phyloP scores from a whole-genome alignment of 331 rosid species.

The Quercus lobata region DNA sequence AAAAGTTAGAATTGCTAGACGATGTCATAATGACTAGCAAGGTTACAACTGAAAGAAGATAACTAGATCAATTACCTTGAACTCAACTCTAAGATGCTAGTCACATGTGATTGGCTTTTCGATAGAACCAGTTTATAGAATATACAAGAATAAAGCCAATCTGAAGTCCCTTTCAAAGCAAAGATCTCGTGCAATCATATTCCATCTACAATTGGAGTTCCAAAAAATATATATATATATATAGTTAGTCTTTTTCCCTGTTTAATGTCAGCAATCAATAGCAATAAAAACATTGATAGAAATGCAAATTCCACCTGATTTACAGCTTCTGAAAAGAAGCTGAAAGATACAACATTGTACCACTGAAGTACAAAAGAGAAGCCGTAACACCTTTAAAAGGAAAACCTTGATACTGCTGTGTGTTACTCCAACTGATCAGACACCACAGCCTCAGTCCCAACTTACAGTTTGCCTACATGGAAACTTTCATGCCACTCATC shows the following conservation, averaged over 20 bases:
- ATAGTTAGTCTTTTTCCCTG: neutral
- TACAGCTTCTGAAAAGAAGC: neutral
- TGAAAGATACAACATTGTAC: slow-evolving; percentile 4
- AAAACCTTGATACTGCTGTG: neutral
- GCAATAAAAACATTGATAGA: slow-evolving; percentile 2
- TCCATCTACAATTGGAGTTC: neutral
- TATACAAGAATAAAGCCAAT: neutral
- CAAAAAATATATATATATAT: too few species aligned
- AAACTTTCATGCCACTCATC: neutral
- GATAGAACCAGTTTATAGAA: neutral
- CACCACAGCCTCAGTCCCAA: neutral
- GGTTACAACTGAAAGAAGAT: neutral
- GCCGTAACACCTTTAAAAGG: neutral
- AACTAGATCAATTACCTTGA: neutral
- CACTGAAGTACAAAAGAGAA: neutral
- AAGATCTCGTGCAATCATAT: neutral
- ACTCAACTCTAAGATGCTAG: neutral
- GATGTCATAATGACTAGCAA: neutral
- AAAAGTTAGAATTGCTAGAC: neutral
- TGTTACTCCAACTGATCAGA: slow-evolving; percentile 1
- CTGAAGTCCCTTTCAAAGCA: neutral
- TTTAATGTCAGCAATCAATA: slow-evolving; percentile 1
- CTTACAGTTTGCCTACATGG: neutral
- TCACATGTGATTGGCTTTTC: neutral
- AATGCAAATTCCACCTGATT: slow-evolving; percentile 22